These are phyloP conservation scores for Penicillium canariense DNA, from an alignment of 495 filamentous ascomycete genomes.

Conservation along the genomic window DNA sequence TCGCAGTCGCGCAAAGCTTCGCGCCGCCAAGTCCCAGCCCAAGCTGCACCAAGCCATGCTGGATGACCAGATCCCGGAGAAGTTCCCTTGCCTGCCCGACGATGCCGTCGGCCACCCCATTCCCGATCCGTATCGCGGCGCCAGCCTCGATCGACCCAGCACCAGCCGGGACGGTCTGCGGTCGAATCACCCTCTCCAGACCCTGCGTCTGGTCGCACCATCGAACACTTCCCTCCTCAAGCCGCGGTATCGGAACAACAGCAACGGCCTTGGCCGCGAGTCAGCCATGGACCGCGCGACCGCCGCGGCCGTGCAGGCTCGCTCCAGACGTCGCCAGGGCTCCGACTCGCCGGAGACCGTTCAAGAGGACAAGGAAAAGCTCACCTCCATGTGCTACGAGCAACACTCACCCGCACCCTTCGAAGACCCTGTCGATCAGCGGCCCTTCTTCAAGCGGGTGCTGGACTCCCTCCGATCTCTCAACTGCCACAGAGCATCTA, in stretches of 20 bases:
- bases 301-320: conserved; percentile 42
- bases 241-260: conserved; percentile 31
- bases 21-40: conserved; percentile 44
- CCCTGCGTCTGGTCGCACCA: conserved; percentile 40
- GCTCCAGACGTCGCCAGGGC: conserved; percentile 37
- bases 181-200: conserved; percentile 26
- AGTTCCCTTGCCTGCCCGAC: conserved; percentile 37
- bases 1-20: conserved; percentile 46
- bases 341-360: conserved; percentile 29
- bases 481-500: conserved; percentile 29
- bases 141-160: conserved; percentile 28
- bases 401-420: conserved; percentile 28
- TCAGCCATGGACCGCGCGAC: conserved; percentile 39
- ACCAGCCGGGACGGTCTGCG: conserved; percentile 30
- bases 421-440: conserved; percentile 18
- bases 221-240: conserved; percentile 39
- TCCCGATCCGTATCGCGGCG: conserved; percentile 11
- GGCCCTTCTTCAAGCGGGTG: conserved; percentile 34
- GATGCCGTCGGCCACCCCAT: conserved; percentile 13
- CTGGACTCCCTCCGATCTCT: conserved; percentile 36
- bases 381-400: conserved; percentile 39
- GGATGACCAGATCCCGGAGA: conserved; percentile 25
- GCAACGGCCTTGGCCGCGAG: conserved; percentile 18
- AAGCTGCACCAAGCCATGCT: conserved; percentile 31
- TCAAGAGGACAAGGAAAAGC: conserved; percentile 26